Evolutionary conservation across 306 rosid species (phyloP).

Genomic region (Leucaena leucocephala): DNA sequence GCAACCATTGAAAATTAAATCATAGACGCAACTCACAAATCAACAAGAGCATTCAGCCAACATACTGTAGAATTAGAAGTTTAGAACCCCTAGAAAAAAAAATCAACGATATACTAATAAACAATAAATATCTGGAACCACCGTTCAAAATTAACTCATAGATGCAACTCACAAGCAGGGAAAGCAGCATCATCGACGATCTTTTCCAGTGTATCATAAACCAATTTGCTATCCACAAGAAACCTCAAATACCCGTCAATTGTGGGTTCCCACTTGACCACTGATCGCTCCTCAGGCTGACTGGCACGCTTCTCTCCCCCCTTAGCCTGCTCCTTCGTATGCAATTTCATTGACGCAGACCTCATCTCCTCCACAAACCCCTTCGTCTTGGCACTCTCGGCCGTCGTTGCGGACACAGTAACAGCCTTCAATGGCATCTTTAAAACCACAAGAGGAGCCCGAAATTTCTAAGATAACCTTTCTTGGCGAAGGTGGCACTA

Average conservation of each 20-base stretch:
- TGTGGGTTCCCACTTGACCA: background rate
- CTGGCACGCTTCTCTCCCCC: background rate
- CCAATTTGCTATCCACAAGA: background rate
- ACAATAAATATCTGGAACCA: no score
- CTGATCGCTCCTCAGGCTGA: background rate
- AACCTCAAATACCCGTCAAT: background rate
- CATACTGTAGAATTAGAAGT: no score
- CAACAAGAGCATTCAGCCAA: no score
- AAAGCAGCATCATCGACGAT: background rate
- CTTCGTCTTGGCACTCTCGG: background rate
- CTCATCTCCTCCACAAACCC: conserved; percentile 6
- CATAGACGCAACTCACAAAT: background rate
- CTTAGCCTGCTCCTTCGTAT: background rate
- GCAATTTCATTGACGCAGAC: background rate
- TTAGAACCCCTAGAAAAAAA: no score
- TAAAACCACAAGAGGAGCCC: background rate
- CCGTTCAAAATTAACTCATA: background rate
- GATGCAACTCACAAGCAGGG: background rate
- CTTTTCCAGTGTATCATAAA: background rate
- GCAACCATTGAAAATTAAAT: background rate
- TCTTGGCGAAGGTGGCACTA: background rate
- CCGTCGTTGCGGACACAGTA: background rate
- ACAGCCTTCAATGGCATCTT: conserved; percentile 1
- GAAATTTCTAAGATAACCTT: background rate
- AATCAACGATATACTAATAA: no score